A percentile compares a stretch with the other conserved stretches of the same genome.
These are phyloP conservation scores for Ogataea parapolymorpha DNA, from an alignment of 805 yeast species.

Conservation along the genomic window DNA sequence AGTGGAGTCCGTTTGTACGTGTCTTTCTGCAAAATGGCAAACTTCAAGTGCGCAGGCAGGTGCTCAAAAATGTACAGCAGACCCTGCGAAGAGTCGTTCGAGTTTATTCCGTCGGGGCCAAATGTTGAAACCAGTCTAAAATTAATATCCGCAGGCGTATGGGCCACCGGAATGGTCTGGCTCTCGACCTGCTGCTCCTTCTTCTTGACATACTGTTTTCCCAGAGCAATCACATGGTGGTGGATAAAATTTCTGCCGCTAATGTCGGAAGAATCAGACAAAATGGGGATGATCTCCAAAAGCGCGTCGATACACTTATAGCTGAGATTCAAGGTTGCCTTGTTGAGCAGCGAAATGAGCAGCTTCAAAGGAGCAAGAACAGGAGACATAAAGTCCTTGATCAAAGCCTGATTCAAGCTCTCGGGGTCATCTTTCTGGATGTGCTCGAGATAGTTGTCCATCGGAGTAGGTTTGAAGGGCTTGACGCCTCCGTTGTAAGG, in stretches of 20 bases:
- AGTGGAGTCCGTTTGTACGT: slow-evolving; percentile 79
- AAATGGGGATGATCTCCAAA: slow-evolving; percentile 46
- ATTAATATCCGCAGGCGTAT: slow-evolving; percentile 49
- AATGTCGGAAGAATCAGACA: slow-evolving; percentile 67
- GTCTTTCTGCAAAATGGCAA: slow-evolving; percentile 63
- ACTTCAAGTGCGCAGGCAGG: slow-evolving; percentile 51
- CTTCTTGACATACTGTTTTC: slow-evolving; percentile 51
- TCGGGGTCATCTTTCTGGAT: slow-evolving; percentile 31
- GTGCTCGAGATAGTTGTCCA: slow-evolving; percentile 24
- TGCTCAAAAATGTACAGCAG: slow-evolving; percentile 55
- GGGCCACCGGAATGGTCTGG: slow-evolving; percentile 27
- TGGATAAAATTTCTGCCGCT: slow-evolving; percentile 84
- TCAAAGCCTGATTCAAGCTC: slow-evolving; percentile 42
- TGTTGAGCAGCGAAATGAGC: slow-evolving; percentile 59
- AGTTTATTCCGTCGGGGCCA: slow-evolving; percentile 61
- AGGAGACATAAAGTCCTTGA: slow-evolving; percentile 41
- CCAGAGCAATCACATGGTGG: slow-evolving; percentile 74
- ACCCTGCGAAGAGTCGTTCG: slow-evolving; percentile 57
- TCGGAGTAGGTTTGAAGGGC: slow-evolving; percentile 13
- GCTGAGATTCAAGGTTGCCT: slow-evolving; percentile 56
- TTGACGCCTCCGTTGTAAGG: slow-evolving; percentile 9
- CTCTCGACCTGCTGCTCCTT: slow-evolving; percentile 18
- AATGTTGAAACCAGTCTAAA: slow-evolving; percentile 49
- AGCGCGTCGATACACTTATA: slow-evolving; percentile 55
- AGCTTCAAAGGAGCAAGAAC: slow-evolving; percentile 52